Base-by-base conservation (phyloP, 1,284 basidiomycete species). In the Leccinum pachyderme region DNA sequence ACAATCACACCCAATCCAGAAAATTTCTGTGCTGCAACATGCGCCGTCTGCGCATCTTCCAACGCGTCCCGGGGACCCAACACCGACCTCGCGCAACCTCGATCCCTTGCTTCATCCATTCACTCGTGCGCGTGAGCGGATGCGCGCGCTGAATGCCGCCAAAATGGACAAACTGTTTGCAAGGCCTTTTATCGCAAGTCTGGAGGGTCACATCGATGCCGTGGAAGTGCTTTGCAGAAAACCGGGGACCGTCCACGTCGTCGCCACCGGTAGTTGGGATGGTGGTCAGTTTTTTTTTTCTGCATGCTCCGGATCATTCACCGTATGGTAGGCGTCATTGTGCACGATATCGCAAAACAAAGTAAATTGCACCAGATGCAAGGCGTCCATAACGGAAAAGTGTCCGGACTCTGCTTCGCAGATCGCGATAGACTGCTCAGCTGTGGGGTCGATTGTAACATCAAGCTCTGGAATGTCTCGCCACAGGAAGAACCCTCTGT, bases 161-260 rank as follows among this genome's bases (percentile, higher is more conserved):
- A 99, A 99, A 76, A 89, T 99, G 77, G 95, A 98, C 56, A 80
- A 93, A 51, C 93, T 99, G 76, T 98, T 98, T 70, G 89, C 96
- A 27, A 98, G 97, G 70, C 97, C 97, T 0, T 99, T 99, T 64
- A 81, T 99, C 7, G 93, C 84, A 29, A 83, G 87, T 51, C 72
- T 99, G 46, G 95, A 97, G 57, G 97, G 96, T 0, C 96, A 98
- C 73, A 81, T 92, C 31, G 97, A 99, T 71, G 95, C 95, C n/a
- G 87, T 98, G 13, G 97, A 98, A 73, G 84, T 87, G 24, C 77
- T 98, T 57, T 84, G 83, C 22, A 87, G 83, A 66, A 93, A 92
- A 67, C 87, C 89, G 29, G 84, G 86, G 22, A 81, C 89, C 2
- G 76, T 97, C 45, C 87, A 86, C 22, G 81, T 87, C 13, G 80